Evolutionary conservation across 2,329 filamentous ascomycete species (phyloP).

Genomic region (Cyphellophora europaea): DNA sequence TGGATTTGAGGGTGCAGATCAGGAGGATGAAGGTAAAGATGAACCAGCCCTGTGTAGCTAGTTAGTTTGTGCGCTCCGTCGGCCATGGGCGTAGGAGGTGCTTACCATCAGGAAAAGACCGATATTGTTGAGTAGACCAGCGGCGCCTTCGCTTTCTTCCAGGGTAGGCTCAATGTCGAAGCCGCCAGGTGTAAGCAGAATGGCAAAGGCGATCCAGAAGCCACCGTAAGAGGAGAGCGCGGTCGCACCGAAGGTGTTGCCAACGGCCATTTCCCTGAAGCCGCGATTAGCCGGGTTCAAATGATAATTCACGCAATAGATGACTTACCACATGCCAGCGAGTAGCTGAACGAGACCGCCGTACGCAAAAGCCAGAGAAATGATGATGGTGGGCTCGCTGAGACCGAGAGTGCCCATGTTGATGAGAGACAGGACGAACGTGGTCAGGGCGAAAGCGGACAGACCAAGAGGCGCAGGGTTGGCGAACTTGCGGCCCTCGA

Average conservation of each 20-base stretch:
- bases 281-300: background rate
- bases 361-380: slow-evolving; percentile 63
- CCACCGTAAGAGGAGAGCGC: slow-evolving; percentile 73
- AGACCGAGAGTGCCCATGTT: slow-evolving; percentile 60
- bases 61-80: slow-evolving; percentile 7
- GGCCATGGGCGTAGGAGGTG: slow-evolving; percentile 2
- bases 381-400: slow-evolving; percentile 53
- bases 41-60: slow-evolving; percentile 64
- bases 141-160: slow-evolving; percentile 21
- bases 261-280: slow-evolving; percentile 71
- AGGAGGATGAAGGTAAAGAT: slow-evolving; percentile 72
- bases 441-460: slow-evolving; percentile 71
- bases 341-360: slow-evolving; percentile 70
- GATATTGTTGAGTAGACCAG: slow-evolving; percentile 50
- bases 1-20: slow-evolving; percentile 66
- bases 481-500: slow-evolving; percentile 60
- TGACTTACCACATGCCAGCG: slow-evolving; percentile 72
- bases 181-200: slow-evolving; percentile 58
- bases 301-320: no score
- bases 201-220: slow-evolving; percentile 71
- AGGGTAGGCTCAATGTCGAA: slow-evolving; percentile 51
- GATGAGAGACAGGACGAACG: slow-evolving; percentile 66
- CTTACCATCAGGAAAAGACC: slow-evolving; percentile 62
- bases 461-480: slow-evolving; percentile 73
- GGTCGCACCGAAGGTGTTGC: slow-evolving; percentile 78